Evolutionary conservation across 768 basidiomycete species (phyloP).

Genomic region (Ephemerocybe angulata): DNA sequence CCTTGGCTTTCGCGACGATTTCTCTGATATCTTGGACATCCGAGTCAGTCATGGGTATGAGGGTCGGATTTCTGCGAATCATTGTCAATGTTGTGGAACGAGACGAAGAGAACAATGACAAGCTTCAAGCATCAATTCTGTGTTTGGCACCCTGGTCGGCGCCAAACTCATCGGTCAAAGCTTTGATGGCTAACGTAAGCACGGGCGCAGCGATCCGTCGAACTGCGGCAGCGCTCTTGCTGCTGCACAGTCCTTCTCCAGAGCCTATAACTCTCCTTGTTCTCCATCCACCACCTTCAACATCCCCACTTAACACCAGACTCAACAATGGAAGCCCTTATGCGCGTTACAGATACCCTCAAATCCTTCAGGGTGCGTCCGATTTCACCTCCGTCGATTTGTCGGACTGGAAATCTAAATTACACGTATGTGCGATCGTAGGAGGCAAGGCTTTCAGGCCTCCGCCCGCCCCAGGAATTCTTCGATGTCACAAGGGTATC

Average conservation of each 20-base stretch:
- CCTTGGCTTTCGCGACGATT: constrained; percentile 47
- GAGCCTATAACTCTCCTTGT: constrained; percentile 5
- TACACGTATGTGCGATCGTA: constrained; percentile 26
- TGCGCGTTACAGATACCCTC: constrained; percentile 66
- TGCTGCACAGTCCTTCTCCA: constrained; percentile 11
- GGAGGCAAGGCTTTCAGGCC: constrained; percentile 76
- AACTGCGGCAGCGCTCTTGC: constrained; percentile 1
- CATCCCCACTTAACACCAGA: constrained; percentile 15
- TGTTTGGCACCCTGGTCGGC: too few species aligned
- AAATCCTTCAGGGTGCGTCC: constrained; percentile 65
- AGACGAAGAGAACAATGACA: constrained; percentile 7
- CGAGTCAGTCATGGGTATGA: constrained; percentile 69
- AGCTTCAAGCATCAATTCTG: too few species aligned
- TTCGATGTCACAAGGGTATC: constrained; percentile 83
- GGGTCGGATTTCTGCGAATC: constrained; percentile 76
- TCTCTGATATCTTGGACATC: constrained; percentile 80
- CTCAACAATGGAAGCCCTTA: constrained; percentile 55
- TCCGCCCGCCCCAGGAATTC: constrained; percentile 73
- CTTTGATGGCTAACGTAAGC: neutral
- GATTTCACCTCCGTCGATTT: neutral
- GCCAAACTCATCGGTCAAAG: neutral
- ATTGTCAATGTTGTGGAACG: constrained; percentile 29
- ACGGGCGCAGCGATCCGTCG: neutral
- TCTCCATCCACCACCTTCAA: constrained; percentile 11
- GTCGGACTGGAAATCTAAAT: neutral